A percentile compares a stretch with the other conserved stretches of the same genome.
Evolutionary conservation across 176 grass and related monocot species (phyloP).

Genomic region (Secale cereale): DNA sequence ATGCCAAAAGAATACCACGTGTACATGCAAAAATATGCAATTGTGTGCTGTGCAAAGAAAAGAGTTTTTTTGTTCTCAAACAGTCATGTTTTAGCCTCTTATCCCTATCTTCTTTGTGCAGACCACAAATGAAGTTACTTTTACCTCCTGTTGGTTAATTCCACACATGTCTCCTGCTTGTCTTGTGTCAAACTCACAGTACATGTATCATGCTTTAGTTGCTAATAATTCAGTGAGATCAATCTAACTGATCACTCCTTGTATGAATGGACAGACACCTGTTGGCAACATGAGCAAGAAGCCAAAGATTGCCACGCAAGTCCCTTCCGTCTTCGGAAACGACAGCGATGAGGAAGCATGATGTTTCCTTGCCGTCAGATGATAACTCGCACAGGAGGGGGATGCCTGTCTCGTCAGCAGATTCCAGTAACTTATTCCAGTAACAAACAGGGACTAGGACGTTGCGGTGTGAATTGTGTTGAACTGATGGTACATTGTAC

Average conservation of each 20-base stretch:
- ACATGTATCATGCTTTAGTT: not conserved
- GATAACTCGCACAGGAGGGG: not conserved
- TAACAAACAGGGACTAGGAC: not conserved
- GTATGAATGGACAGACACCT: slow-evolving; percentile 34
- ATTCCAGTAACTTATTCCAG: not conserved
- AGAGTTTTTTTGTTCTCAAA: not conserved
- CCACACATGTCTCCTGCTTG: not conserved
- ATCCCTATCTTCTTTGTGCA: not conserved
- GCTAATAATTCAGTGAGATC: not conserved
- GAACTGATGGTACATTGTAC: not conserved
- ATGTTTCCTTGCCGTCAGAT: not conserved
- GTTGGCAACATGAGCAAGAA: slow-evolving; percentile 59
- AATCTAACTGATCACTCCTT: slow-evolving; percentile 6
- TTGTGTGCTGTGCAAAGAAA: not conserved
- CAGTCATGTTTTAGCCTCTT: not conserved
- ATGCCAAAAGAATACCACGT: not conserved
- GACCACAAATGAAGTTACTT: not conserved
- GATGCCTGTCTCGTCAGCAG: not conserved
- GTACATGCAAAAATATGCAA: not conserved
- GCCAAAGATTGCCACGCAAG: slow-evolving; percentile 54
- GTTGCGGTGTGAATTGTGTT: not conserved
- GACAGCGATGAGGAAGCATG: slow-evolving; percentile 72
- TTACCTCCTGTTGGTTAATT: not conserved
- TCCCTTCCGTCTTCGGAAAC: slow-evolving; percentile 75
- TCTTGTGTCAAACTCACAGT: not conserved